Evolutionary conservation across 73 alveolate species (phyloP).

Genomic region (Uronychia setigera): DNA sequence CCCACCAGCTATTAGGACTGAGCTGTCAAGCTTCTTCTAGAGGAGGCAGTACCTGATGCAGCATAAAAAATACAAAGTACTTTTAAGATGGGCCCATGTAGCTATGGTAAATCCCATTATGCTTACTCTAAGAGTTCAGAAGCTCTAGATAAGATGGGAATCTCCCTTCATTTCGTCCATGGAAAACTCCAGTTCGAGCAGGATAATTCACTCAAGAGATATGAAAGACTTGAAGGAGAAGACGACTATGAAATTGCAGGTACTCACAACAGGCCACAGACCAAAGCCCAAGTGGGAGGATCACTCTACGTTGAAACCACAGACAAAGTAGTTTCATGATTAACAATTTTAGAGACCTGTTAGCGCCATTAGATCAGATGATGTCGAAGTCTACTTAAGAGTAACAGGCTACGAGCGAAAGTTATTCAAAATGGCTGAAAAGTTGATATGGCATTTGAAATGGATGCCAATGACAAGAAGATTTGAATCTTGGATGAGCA

Average conservation of each 20-base stretch:
- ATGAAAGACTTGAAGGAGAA: conserved; percentile 54
- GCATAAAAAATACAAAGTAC: conserved; percentile 66
- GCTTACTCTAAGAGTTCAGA: too few species aligned
- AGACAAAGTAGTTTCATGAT: conserved; percentile 16
- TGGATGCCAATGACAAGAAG: conserved; percentile 48
- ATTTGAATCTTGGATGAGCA: conserved; percentile 39
- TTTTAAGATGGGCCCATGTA: too few species aligned
- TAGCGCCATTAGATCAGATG: conserved; percentile 53
- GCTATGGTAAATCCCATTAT: too few species aligned
- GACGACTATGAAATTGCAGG: conserved; percentile 53
- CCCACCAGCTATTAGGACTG: conserved; percentile 42
- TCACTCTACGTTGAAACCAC: conserved; percentile 58
- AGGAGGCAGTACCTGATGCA: conserved; percentile 49
- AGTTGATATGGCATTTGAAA: conserved; percentile 33
- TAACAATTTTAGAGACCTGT: conserved; percentile 20
- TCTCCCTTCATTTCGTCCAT: conserved; percentile 24
- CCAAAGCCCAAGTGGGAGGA: conserved; percentile 62
- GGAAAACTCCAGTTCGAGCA: conserved; percentile 13
- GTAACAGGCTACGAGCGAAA: conserved; percentile 25
- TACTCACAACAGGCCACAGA: conserved; percentile 38
- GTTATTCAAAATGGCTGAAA: conserved; percentile 25
- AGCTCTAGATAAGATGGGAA: conserved; percentile 32
- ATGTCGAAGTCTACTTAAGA: conserved; percentile 62
- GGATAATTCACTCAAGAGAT: conserved; percentile 47
- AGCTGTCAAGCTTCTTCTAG: conserved; percentile 38